Evolutionary conservation across 192 early-diverging fungal genomes (phyloP).

Genomic region (Thamnidium elegans): DNA sequence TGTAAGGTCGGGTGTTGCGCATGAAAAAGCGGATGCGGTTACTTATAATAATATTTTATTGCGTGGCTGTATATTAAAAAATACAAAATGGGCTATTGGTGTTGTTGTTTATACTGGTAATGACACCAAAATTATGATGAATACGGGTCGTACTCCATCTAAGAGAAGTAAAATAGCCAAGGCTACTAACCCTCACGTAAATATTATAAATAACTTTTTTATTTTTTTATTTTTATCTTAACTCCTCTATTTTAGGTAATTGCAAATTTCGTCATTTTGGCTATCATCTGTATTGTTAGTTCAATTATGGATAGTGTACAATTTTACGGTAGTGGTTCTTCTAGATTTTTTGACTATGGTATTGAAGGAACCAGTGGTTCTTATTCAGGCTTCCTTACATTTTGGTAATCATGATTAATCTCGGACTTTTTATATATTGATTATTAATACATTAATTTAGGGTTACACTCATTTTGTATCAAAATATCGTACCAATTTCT

Average conservation of each 20-base stretch:
- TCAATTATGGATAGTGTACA: conserved; percentile 64
- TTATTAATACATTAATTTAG: conserved; percentile 32
- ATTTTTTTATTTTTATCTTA: conserved; percentile 13
- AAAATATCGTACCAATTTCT: conserved; percentile 96
- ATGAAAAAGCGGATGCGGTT: conserved; percentile 59
- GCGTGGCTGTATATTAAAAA: conserved; percentile 88
- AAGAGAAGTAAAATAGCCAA: conserved; percentile 90
- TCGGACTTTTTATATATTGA: neutral
- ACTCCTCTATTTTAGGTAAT: conserved; percentile 48
- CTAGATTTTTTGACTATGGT: conserved; percentile 46
- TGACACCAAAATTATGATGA: conserved; percentile 97
- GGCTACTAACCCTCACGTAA: conserved; percentile 86
- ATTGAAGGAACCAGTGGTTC: conserved; percentile 48
- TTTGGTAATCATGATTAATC: conserved; percentile 49
- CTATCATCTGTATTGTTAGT: conserved; percentile 67
- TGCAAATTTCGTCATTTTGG: conserved; percentile 78
- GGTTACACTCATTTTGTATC: conserved; percentile 86
- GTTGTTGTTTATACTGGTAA: conserved; percentile 85
- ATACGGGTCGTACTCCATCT: conserved; percentile 87
- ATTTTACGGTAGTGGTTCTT: conserved; percentile 55
- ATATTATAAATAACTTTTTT: conserved; percentile 7
- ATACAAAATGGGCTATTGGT: conserved; percentile 88
- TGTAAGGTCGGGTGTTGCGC: conserved; percentile 32
- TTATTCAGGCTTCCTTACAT: conserved; percentile 65
- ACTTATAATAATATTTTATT: conserved; percentile 81